Base-by-base conservation (phyloP, 345 rosid species). In the Brassica napus region DNA sequence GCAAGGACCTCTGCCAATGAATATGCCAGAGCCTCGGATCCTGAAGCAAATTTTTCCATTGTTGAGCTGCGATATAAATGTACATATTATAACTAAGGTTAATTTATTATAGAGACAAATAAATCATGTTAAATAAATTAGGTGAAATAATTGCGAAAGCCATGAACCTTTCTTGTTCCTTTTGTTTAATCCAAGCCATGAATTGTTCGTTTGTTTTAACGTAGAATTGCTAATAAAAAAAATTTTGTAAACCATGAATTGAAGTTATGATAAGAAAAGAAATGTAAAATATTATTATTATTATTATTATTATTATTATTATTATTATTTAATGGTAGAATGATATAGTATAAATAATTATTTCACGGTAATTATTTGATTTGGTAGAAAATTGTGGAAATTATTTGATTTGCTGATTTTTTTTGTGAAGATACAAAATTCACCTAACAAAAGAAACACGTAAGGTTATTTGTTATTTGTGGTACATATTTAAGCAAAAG, bases 1-100 rank as follows among this genome's bases (percentile, higher is more conserved):
- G 91, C 94, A 75, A 95, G 75, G 8, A 91, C 85, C 34, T 80
- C 91, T 61, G 97, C 92, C 68, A 95, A 77, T 16, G 18, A 76
- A 65, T 85, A 86, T 11, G 97, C 97, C 28, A 95, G 87, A 32
- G 57, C 81, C 1, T 96, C 91, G 6, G 90, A 82, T 52, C 84
- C 85, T 12, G 85, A 81, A 9, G 89, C 94, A 82, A 88, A 95
- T 16, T 85, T 82, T 69, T 89, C 92, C 84, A 93, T 82, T 26
- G 91, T 82, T 71, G 88, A 86, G 71, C 98, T 93, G 88, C 12
- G 24, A 63, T 18, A 70, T 23, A 52, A n/a, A 44, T 8, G 15
- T 42, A 34, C 18, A 15, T 5, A 24, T 18, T 57, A 1, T 52
- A 52, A 52, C 16, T 52, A 52, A 52, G 57, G 21, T 52, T 49